Base-by-base conservation (phyloP, 305 asterid species). In the Fraxinus floribunda region DNA sequence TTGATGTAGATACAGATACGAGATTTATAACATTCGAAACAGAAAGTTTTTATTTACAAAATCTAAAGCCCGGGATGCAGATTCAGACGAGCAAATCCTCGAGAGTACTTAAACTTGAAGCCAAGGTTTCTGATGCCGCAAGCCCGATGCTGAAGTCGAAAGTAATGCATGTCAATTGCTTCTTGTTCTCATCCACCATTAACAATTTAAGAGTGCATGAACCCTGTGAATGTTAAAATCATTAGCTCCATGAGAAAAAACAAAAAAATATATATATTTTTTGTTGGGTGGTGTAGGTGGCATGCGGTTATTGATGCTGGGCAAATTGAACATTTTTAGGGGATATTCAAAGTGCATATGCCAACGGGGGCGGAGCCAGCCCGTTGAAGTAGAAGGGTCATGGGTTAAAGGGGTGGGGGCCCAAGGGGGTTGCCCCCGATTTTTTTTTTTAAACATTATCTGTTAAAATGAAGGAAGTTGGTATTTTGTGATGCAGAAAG, bases 61-160 rank as follows among this genome's bases (percentile, higher is more conserved):
- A 20, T 26, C 72, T 20, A 18, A 29, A 29, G 30, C 30, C 30
- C 30, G 2, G 30, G 30, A 29, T 29, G 30, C 30, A 29, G 30
- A 29, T 29, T 29, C 32, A 1, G 32, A 29, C 30, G 3, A 55
- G 79, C 60, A 41, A 44, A 75, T 83, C 86, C 78, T 79, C 75
- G 15, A 30, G 38, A 8, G 16, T 22, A 52, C 79, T 68, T 85
- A 93, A 39, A 41, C 41, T 52, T 52, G 64, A 52, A 52, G 24
- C 64, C 64, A 52, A 52, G 64, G 64, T 52, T 52, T 89, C 92
- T 62, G 89, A 85, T 52, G 87, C 92, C 0, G 82, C 11, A 41
- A 91, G 87, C n/a, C 91, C 89, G 34, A 95, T 88, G 89, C 92
- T 87, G 92, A 94, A 94, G 88, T 87, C 89, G 60, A 94, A 91